A percentile compares a stretch with the other conserved stretches of the same genome.
Conservation (phyloP, 1,139 yeast genomes). For the Suhomyces guaymorum region DNA sequence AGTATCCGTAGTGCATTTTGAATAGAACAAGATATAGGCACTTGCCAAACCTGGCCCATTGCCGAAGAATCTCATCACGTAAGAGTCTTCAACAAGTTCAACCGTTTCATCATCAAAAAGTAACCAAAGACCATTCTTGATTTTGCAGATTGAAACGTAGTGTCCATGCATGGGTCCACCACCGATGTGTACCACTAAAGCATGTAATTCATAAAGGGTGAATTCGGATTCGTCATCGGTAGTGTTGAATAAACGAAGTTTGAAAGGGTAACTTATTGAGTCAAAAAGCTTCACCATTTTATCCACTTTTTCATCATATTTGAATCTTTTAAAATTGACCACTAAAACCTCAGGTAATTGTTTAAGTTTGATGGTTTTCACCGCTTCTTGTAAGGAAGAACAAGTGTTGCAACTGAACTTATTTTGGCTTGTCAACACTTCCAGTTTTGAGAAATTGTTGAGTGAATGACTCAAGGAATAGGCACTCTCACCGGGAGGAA, state of each 20-base stretch:
- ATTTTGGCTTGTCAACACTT: conserved; percentile 81
- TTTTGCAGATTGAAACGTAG: conserved; percentile 83
- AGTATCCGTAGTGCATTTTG: conserved; percentile 26
- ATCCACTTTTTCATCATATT: conserved; percentile 81
- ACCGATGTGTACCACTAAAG: conserved; percentile 91
- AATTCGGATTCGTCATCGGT: conserved; percentile 48
- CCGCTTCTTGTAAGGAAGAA: conserved; percentile 91
- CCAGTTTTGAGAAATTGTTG: conserved; percentile 80
- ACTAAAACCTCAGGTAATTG: conserved; percentile 77
- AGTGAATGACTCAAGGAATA: conserved; percentile 68
- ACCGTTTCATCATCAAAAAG: conserved; percentile 94
- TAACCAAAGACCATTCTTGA: conserved; percentile 81
- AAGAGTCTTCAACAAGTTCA: conserved; percentile 80
- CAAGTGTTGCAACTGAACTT: conserved; percentile 93
- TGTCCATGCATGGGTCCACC: conserved; percentile 99
- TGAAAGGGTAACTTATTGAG: conserved; percentile 77
- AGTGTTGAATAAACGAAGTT: conserved; percentile 72
- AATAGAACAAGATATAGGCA: conserved; percentile 84
- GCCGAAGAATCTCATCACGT: conserved; percentile 85
- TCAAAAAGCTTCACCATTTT: conserved; percentile 86
- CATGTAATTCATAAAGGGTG: conserved; percentile 74
- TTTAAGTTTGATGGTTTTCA: conserved; percentile 82
- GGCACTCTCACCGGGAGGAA: conserved; percentile 70
- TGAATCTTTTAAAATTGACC: conserved; percentile 85
- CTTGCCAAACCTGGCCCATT: conserved; percentile 87